phyloP scores from a whole-genome alignment of 495 filamentous ascomycete species.

The Penicillium dipodomyicola region DNA sequence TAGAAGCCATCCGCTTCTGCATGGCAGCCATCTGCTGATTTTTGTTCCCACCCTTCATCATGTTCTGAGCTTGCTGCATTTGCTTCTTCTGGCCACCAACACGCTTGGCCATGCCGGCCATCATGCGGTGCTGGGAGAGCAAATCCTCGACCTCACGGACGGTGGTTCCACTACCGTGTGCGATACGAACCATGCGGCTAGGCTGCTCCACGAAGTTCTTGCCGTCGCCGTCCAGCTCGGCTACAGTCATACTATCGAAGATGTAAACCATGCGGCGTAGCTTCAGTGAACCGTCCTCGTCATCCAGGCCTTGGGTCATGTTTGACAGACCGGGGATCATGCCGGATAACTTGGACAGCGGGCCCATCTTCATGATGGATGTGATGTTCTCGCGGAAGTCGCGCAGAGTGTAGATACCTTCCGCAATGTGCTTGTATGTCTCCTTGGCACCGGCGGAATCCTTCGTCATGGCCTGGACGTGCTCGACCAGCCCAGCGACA shows the following conservation, averaged over 20 bases:
- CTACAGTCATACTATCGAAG: slow-evolving; percentile 94
- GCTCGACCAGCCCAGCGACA: slow-evolving; percentile 91
- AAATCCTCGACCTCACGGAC: slow-evolving; percentile 96
- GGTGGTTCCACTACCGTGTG: slow-evolving; percentile 80
- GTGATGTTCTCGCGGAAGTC: slow-evolving; percentile 93
- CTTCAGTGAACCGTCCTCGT: slow-evolving; percentile 89
- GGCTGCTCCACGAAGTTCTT: slow-evolving; percentile 92
- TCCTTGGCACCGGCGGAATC: slow-evolving; percentile 79
- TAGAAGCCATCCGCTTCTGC: slow-evolving; percentile 90
- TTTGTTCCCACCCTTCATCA: slow-evolving; percentile 83
- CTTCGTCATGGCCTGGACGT: slow-evolving; percentile 93
- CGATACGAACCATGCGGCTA: slow-evolving; percentile 89
- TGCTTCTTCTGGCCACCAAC: slow-evolving; percentile 96
- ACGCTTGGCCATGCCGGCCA: slow-evolving; percentile 99
- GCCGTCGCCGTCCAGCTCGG: slow-evolving; percentile 91
- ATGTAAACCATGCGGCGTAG: slow-evolving; percentile 99
- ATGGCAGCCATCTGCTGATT: slow-evolving; percentile 94
- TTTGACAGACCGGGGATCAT: slow-evolving; percentile 96
- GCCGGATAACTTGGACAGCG: slow-evolving; percentile 92
- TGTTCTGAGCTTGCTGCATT: slow-evolving; percentile 89
- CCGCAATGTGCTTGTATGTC: slow-evolving; percentile 96
- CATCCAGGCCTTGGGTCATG: slow-evolving; percentile 92
- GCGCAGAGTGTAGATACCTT: slow-evolving; percentile 92
- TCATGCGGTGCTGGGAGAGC: slow-evolving; percentile 97
- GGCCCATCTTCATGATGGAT: slow-evolving; percentile 99